Evolutionary conservation across 1,284 basidiomycete genomes (phyloP).

Genomic region (Entoloma clypeatum): DNA sequence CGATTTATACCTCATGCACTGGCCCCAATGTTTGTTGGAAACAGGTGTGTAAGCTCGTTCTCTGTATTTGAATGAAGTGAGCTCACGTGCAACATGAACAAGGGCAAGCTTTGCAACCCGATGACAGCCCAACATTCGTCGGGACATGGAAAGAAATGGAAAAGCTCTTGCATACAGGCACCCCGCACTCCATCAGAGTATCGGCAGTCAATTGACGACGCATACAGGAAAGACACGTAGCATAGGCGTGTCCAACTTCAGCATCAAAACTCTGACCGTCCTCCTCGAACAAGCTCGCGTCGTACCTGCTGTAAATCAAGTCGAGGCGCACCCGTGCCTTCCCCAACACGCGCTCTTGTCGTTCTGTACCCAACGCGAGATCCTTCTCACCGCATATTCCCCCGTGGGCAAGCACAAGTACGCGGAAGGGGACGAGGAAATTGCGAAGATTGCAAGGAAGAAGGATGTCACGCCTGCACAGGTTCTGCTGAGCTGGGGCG

Average conservation of each 20-base stretch:
- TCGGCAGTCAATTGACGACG: too few relatives aligned
- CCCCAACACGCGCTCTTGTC: conserved; percentile 52
- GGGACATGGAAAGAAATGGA: conserved; percentile 58
- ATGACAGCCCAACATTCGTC: conserved; percentile 47
- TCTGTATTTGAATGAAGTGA: background rate
- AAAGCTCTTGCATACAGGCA: conserved; percentile 39
- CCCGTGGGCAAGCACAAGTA: conserved; percentile 46
- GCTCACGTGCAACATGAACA: too few relatives aligned
- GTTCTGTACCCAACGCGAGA: conserved; percentile 57
- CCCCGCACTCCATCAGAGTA: background rate
- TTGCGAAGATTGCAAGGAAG: conserved; percentile 45
- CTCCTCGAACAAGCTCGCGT: conserved; percentile 38
- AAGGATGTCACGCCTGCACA: conserved; percentile 46
- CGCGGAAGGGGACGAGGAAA: conserved; percentile 2
- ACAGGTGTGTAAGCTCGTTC: conserved; percentile 1
- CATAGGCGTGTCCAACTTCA: conserved; percentile 71
- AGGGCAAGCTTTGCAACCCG: conserved; percentile 30
- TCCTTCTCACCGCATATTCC: conserved; percentile 64
- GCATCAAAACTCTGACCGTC: conserved; percentile 45
- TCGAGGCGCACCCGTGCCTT: conserved; percentile 57
- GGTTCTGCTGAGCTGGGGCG: conserved; percentile 50
- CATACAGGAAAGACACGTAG: conserved; percentile 27
- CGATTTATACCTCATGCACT: conserved; percentile 72
- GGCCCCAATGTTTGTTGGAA: conserved; percentile 35
- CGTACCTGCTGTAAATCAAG: conserved; percentile 62